Percentiles rank a stretch among this genome's conserved stretches.
Evolutionary conservation across 768 basidiomycete species (phyloP).

Genomic region (Pleurotus ostreatus): DNA sequence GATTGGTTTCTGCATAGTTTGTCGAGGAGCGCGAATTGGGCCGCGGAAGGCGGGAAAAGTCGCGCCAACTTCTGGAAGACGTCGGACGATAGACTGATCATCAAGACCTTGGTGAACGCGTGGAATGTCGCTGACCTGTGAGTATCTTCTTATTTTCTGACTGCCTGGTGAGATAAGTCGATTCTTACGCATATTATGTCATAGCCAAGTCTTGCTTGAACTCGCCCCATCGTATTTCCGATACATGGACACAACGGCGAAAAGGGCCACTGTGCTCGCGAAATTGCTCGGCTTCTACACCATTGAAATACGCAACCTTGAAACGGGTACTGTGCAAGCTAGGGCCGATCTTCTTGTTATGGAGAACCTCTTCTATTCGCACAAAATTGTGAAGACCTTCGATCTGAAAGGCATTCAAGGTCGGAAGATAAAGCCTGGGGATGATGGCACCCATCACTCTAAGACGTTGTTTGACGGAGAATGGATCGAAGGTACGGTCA

Average conservation of each 20-base stretch:
- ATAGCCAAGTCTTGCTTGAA: conserved; percentile 74
- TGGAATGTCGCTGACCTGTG: conserved; percentile 87
- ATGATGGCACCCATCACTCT: conserved; percentile 28
- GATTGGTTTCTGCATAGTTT: conserved; percentile 58
- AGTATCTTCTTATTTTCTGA: conserved; percentile 23
- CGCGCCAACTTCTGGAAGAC: conserved; percentile 82
- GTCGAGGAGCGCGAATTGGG: conserved; percentile 58
- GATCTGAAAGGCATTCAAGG: conserved; percentile 85
- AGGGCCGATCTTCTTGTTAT: conserved; percentile 78
- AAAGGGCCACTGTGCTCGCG: conserved; percentile 63
- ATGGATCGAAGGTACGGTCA: conserved; percentile 68
- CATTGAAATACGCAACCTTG: conserved; percentile 69
- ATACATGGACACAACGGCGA: conserved; percentile 69
- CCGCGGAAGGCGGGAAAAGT: conserved; percentile 79
- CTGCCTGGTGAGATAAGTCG: background rate
- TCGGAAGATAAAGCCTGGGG: conserved; percentile 56
- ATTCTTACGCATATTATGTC: background rate
- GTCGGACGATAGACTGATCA: conserved; percentile 69
- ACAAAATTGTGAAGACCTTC: conserved; percentile 65
- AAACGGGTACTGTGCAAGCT: conserved; percentile 57
- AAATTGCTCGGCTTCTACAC: conserved; percentile 84
- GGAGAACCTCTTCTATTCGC: conserved; percentile 80
- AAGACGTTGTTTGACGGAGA: conserved; percentile 78
- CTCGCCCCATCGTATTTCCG: conserved; percentile 76
- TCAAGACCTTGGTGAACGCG: conserved; percentile 82